Percentiles rank a stretch among this genome's conserved stretches.
Evolutionary conservation across 1,284 basidiomycete genomes (phyloP).

Genomic region (Xerocomus cyaneibrunnescens): DNA sequence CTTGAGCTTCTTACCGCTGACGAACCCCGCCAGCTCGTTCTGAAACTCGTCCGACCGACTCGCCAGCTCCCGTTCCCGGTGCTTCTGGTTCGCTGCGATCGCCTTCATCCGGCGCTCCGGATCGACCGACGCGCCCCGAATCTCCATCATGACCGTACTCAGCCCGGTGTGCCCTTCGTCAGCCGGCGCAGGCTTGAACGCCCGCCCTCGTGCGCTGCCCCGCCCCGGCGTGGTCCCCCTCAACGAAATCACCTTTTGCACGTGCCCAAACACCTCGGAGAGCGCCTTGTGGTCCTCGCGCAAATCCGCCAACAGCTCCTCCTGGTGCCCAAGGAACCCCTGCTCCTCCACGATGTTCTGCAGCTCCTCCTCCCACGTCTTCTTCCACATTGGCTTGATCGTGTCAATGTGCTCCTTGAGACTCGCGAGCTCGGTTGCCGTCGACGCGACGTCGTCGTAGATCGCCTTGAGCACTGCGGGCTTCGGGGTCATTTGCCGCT

Average conservation of each 20-base stretch:
- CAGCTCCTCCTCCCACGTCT: slow-evolving; percentile 96
- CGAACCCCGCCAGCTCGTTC: slow-evolving; percentile 80
- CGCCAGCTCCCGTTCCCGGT: slow-evolving; percentile 72
- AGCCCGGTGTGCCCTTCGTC: slow-evolving; percentile 66
- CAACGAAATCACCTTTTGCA: slow-evolving; percentile 85
- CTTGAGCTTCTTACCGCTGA: slow-evolving; percentile 79
- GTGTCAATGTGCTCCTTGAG: slow-evolving; percentile 86
- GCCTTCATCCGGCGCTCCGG: slow-evolving; percentile 83
- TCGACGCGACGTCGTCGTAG: slow-evolving; percentile 71
- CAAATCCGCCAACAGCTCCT: slow-evolving; percentile 86
- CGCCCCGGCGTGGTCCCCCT: slow-evolving; percentile 50
- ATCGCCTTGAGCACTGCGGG: slow-evolving; percentile 71
- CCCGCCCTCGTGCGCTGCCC: slow-evolving; percentile 37
- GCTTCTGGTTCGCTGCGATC: slow-evolving; percentile 83
- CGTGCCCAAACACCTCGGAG: slow-evolving; percentile 80
- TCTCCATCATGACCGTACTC: slow-evolving; percentile 82
- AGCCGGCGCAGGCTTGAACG: slow-evolving; percentile 55
- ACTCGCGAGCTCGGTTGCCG: slow-evolving; percentile 71
- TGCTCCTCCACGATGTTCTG: slow-evolving; percentile 98
- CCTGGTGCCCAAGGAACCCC: slow-evolving; percentile 89
- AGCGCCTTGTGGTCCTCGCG: slow-evolving; percentile 91
- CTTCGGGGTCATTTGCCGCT: slow-evolving; percentile 86
- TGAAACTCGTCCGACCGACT: slow-evolving; percentile 76
- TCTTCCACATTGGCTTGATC: slow-evolving; percentile 96
- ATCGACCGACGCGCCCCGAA: slow-evolving; percentile 79